phyloP scores from a whole-genome alignment of 2,329 filamentous ascomycete species.

The Microdochium trichocladiopsis region DNA sequence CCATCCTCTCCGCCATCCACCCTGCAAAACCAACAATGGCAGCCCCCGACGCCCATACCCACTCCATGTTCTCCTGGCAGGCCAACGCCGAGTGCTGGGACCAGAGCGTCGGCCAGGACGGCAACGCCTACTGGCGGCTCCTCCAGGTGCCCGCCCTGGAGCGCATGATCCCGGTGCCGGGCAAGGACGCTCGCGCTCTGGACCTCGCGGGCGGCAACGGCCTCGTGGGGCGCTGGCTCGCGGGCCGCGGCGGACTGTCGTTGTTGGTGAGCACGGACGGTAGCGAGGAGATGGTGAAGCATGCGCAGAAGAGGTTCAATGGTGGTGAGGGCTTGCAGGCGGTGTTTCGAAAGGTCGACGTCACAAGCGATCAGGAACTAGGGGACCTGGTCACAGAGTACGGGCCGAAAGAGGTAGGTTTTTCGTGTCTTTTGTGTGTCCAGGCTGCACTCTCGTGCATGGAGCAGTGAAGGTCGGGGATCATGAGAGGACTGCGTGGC shows the following conservation, averaged over 20 bases:
- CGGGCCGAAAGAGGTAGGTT: neutral
- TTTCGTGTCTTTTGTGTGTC: neutral
- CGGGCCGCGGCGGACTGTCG: slow-evolving; percentile 17
- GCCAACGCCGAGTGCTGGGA: slow-evolving; percentile 35
- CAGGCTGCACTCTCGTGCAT: too few species aligned
- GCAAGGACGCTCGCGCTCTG: slow-evolving; percentile 23
- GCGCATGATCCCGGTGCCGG: slow-evolving; percentile 21
- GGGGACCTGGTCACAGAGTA: slow-evolving; percentile 9
- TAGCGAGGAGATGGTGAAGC: slow-evolving; percentile 29
- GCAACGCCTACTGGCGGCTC: slow-evolving; percentile 35
- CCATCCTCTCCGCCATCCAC: too few species aligned
- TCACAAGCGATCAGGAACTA: slow-evolving; percentile 26
- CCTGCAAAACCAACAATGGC: too few species aligned
- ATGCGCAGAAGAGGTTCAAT: slow-evolving; percentile 15
- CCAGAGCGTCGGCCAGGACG: slow-evolving; percentile 24
- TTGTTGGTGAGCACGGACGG: slow-evolving; percentile 37
- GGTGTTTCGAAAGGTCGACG: slow-evolving; percentile 26
- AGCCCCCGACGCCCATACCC: slow-evolving; percentile 3
- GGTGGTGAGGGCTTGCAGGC: slow-evolving; percentile 3
- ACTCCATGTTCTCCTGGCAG: slow-evolving; percentile 28
- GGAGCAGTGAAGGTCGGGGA: too few species aligned
- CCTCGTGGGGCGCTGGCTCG: slow-evolving; percentile 36
- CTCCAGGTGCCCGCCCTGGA: slow-evolving; percentile 33
- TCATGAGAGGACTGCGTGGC: neutral
- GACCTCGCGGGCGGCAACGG: slow-evolving; percentile 45